Evolutionary conservation across 2,329 filamentous ascomycete species (phyloP), one percentile per base, ranked within the genome.

Genomic region (Aspergillus fijiensis): DNA sequence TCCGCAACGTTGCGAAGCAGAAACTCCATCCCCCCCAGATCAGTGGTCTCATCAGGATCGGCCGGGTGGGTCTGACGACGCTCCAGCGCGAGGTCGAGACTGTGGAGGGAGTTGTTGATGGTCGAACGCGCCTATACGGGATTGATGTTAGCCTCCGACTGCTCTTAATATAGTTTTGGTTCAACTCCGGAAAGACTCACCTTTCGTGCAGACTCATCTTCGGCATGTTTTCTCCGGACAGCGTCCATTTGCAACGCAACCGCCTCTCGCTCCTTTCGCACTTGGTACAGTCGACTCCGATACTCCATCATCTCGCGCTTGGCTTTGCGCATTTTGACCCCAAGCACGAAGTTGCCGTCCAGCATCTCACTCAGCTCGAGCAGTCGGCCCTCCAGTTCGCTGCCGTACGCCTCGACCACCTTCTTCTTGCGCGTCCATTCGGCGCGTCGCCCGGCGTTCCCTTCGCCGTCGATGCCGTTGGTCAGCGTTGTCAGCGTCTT

Each of bases 361-460:
- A 84, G 76, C 23, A 82, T 77, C 63, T 82, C 81, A 60, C 81
- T 83, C 29, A 85, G 70, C 49, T 81, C 79, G 50, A 84, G 77
- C 2, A 85, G 70, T 23, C 80, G 77, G 29, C 80, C 78, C 19
- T 80, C 78, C 19, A 85, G 70, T 53, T 81, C 79, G 9, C 76
- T 71, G 14, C 78, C 77, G 66, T 81, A 85, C 5, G 76, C 75
- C 42, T 82, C 73, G 1, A 83, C 76, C 5, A 80, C 77, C 56
- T 80, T 80, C 61, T 77, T 73, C 60, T 82, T 79, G 58, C 77
- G 77, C 29, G 74, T 77, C 59, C 78, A 73, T 59, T 79, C 76
- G 2, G 72, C 69, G 14, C 74, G 74, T 51, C 76, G 73, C 23
- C 76, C 71, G 23, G 74, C 65, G 51, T 77, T 78, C 5, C 69